Evolutionary conservation across 176 grass and related monocot species (phyloP), one percentile per base, ranked within the genome.

Genomic region (Urochloa ruziziensis): DNA sequence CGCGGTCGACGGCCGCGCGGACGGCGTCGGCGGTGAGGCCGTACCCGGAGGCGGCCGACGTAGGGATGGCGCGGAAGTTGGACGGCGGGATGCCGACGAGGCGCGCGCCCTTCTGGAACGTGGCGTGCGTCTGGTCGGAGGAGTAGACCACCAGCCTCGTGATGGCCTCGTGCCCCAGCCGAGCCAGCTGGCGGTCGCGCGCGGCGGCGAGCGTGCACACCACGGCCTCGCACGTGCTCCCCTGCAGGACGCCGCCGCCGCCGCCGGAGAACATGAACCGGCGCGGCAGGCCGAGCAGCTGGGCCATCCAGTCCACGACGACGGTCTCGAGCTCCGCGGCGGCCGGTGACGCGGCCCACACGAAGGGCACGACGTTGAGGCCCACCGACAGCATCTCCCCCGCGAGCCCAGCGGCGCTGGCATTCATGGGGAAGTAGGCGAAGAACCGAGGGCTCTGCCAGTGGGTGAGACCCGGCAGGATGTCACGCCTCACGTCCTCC

Each of bases 311-410:
- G 56, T 89, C 86, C 73, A 86, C 66, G 6, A 92, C 82, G 4
- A 92, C 72, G 30, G 27, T 49, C 83, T 89, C 90, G 1, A 92
- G 73, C 84, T 89, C 90, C 0, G 78, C 67, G 1, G 87, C 90
- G 0, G 83, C 87, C 0, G 87, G 87, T 6, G 87, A 93, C 7
- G 91, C 88, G 9, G 76, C 70, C 87, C 91, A 93, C 3, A 73
- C 42, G 84, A 90, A 90, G 0, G 87, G 84, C 5, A 90, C 84
- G 10, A 90, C 70, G 42, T 90, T 93, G 52, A 87, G 78, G 0
- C 91, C 84, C 0, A 76, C 54, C 18, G 87, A 83, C 11, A 93
- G 62, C 88, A 93, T 90, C 84, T 93, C 88, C n/a, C 91, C 91
- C 3, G 46, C 46, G 46, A 48, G 17, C 46, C 46, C 46, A 1